These are phyloP conservation scores for Fusarium anthophilum DNA, from an alignment of 2,329 filamentous ascomycete species.

Conservation along the genomic window DNA sequence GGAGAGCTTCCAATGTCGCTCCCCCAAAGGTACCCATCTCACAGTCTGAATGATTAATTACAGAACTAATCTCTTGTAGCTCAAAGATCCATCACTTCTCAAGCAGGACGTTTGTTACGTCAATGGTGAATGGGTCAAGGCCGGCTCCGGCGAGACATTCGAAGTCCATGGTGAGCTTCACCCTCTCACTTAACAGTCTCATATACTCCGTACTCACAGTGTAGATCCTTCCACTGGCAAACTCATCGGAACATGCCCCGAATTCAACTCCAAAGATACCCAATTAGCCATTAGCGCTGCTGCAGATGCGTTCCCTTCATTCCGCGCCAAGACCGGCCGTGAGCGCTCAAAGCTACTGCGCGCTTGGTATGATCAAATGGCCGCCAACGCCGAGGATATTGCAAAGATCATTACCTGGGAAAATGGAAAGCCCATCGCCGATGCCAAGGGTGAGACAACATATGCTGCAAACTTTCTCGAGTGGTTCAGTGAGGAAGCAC, in stretches of 20 bases:
- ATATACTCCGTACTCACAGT: conserved; percentile 5
- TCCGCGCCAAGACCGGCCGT: conserved; percentile 76
- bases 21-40: conserved; percentile 53
- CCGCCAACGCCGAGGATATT: conserved; percentile 81
- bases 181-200: not conserved
- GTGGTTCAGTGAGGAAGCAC: conserved; percentile 85
- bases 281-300: conserved; percentile 87
- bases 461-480: conserved; percentile 82
- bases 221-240: conserved; percentile 84
- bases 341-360: conserved; percentile 78
- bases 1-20: conserved; percentile 59
- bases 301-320: conserved; percentile 75
- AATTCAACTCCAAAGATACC: conserved; percentile 82
- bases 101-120: conserved; percentile 86
- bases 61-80: conserved; percentile 53
- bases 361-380: conserved; percentile 83
- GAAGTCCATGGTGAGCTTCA: conserved; percentile 73
- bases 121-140: conserved; percentile 90
- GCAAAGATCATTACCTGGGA: conserved; percentile 88
- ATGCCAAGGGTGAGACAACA: conserved; percentile 75
- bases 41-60: not conserved
- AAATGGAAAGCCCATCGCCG: conserved; percentile 85
- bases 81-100: conserved; percentile 82
- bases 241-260: conserved; percentile 83
- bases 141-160: conserved; percentile 90